Percentiles rank a stretch among this genome's conserved stretches.
These are phyloP conservation scores for Malus hybrid DNA, from an alignment of 331 rosid genomes.

Conservation along the genomic window DNA sequence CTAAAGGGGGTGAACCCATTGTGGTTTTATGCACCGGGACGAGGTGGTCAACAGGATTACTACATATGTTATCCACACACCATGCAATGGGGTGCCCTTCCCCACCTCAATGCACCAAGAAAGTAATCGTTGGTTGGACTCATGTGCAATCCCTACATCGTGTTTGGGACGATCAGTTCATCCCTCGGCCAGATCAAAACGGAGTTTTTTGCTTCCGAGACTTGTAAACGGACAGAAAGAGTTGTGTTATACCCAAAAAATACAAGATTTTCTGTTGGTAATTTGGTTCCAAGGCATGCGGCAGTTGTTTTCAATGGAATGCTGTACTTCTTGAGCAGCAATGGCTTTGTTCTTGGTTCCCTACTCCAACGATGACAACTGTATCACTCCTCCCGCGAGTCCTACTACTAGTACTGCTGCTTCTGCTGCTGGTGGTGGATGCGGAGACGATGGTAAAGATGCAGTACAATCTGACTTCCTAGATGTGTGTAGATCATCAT, in stretches of 20 bases:
- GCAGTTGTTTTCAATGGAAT: not conserved
- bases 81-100: not conserved
- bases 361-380: not conserved
- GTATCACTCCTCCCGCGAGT: not conserved
- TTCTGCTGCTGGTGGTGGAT: too few relatives aligned
- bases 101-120: not conserved
- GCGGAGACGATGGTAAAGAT: not conserved
- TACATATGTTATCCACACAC: not conserved
- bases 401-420: too few relatives aligned
- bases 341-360: not conserved
- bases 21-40: not conserved
- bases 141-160: not conserved
- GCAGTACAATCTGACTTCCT: not conserved
- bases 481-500: not conserved
- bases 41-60: not conserved
- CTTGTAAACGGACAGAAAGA: not conserved
- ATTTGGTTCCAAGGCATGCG: not conserved
- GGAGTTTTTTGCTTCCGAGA: not conserved
- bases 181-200: not conserved
- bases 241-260: not conserved
- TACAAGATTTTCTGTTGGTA: not conserved
- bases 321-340: not conserved
- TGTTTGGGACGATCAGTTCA: not conserved
- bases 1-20: not conserved
- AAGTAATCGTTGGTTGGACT: not conserved